These are phyloP conservation scores for Thielaviopsis euricoi DNA, from an alignment of 2,329 filamentous ascomycete genomes.

Conservation along the genomic window DNA sequence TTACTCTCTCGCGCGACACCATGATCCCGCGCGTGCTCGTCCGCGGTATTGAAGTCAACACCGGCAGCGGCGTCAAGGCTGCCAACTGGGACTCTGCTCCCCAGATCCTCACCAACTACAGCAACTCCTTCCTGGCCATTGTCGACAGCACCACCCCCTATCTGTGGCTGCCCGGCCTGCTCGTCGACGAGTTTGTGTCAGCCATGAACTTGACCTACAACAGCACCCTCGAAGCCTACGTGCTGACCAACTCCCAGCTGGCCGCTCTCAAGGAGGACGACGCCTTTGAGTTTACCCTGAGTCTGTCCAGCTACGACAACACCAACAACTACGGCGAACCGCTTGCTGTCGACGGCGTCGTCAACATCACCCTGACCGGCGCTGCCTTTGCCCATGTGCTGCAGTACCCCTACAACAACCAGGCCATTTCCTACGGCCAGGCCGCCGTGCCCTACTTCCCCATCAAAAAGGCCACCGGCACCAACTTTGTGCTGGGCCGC, in stretches of 20 bases:
- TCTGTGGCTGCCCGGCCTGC: conserved; percentile 41
- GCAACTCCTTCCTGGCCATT: conserved; percentile 31
- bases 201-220: conserved; percentile 51
- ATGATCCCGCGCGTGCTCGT: conserved; percentile 43
- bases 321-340: conserved; percentile 34
- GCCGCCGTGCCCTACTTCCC: conserved; percentile 46
- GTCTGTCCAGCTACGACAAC: conserved; percentile 38
- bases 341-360: conserved; percentile 30
- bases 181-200: conserved; percentile 48
- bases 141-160: conserved; percentile 50
- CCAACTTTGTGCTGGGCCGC: conserved; percentile 46
- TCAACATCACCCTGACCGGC: conserved; percentile 38
- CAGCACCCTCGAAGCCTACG: conserved; percentile 45
- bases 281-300: conserved; percentile 37
- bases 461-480: conserved; percentile 37
- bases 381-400: conserved; percentile 33
- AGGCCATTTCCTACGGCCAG: conserved; percentile 26
- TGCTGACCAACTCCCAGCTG: conserved; percentile 42
- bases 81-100: conserved; percentile 24
- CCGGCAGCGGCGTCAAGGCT: conserved; percentile 18
- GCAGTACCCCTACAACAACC: conserved; percentile 31
- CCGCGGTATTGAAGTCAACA: conserved; percentile 34
- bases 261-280: conserved; percentile 26
- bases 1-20: conserved; percentile 36
- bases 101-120: conserved; percentile 26